These are phyloP conservation scores for Arthrobotrys megalospora DNA, from an alignment of 2,329 filamentous ascomycete species.

Conservation along the genomic window DNA sequence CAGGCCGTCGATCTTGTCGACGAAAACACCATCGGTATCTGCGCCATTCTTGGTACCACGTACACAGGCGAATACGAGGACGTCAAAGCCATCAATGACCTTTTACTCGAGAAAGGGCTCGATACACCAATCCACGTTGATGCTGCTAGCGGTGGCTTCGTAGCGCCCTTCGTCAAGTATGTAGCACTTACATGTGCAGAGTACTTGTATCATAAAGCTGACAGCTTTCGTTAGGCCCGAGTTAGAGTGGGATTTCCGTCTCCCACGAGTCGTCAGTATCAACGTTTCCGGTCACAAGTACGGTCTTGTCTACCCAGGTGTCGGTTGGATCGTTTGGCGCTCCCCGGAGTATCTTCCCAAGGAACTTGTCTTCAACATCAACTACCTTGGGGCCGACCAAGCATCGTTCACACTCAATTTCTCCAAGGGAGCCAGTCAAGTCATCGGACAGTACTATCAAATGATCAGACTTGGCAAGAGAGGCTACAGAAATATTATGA, in stretches of 20 bases:
- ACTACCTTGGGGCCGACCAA: conserved; percentile 96
- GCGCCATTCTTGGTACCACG: conserved; percentile 89
- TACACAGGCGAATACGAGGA: conserved; percentile 98
- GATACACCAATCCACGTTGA: conserved; percentile 94
- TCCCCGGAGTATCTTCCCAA: conserved; percentile 85
- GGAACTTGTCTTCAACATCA: conserved; percentile 98
- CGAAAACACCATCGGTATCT: conserved; percentile 89
- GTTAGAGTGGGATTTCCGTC: conserved; percentile 91
- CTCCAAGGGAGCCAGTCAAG: conserved; percentile 92
- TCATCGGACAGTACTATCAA: conserved; percentile 98
- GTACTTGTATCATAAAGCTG: not conserved
- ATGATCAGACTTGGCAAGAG: conserved; percentile 93
- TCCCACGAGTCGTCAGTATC: conserved; percentile 90
- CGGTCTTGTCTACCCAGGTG: conserved; percentile 85
- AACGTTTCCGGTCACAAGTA: conserved; percentile 96
- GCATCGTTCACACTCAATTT: conserved; percentile 98
- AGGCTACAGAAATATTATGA: conserved; percentile 93
- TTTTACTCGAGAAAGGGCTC: conserved; percentile 80
- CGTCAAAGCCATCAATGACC: conserved; percentile 89
- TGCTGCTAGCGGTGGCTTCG: conserved; percentile 91
- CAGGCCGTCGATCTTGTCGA: conserved; percentile 75
- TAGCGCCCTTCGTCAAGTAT: conserved; percentile 83
- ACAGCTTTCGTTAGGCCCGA: conserved; percentile 72
- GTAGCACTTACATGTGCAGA: not conserved
- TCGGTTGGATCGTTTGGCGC: conserved; percentile 95